phyloP scores from a whole-genome alignment of 2,329 filamentous ascomycete genomes.

The Cytospora piceicola region DNA sequence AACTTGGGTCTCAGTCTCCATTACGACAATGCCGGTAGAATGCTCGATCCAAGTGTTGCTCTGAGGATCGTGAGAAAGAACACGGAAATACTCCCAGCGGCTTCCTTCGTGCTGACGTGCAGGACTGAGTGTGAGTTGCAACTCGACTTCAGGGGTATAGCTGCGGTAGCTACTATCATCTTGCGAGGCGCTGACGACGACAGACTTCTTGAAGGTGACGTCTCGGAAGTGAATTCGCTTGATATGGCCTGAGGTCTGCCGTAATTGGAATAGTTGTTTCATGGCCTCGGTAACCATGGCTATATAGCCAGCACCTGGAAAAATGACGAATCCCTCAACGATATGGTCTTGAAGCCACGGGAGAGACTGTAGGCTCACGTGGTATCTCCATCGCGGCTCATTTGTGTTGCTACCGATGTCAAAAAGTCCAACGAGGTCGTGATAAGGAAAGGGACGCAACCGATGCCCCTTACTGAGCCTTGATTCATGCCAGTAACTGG shows the following conservation, averaged over 20 bases:
- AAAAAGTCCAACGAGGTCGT: constrained; percentile 34
- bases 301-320: constrained; percentile 14
- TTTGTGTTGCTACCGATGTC: constrained; percentile 12
- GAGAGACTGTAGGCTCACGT: constrained; percentile 6
- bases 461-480: constrained; percentile 24
- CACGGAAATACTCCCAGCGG: constrained; percentile 15
- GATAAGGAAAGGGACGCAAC: constrained; percentile 36
- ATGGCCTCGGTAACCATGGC: constrained; percentile 22
- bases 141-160: constrained; percentile 11
- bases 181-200: constrained; percentile 4
- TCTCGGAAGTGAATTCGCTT: neutral
- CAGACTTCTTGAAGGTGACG: constrained; percentile 7
- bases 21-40: constrained; percentile 1
- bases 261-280: constrained; percentile 8
- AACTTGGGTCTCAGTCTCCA: neutral
- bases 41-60: constrained; percentile 14
- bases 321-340: constrained; percentile 17
- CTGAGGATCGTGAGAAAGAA: constrained; percentile 9
- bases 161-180: neutral
- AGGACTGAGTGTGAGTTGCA: constrained; percentile 14
- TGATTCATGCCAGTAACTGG: constrained; percentile 29
- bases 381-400: constrained; percentile 24
- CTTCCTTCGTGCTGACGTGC: constrained; percentile 3
- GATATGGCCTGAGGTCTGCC: neutral
- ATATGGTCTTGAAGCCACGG: constrained; percentile 22